Evolutionary conservation across 1,284 basidiomycete genomes (phyloP), one percentile per base, ranked within the genome.

Genomic region (Ganoderma resinaceum): DNA sequence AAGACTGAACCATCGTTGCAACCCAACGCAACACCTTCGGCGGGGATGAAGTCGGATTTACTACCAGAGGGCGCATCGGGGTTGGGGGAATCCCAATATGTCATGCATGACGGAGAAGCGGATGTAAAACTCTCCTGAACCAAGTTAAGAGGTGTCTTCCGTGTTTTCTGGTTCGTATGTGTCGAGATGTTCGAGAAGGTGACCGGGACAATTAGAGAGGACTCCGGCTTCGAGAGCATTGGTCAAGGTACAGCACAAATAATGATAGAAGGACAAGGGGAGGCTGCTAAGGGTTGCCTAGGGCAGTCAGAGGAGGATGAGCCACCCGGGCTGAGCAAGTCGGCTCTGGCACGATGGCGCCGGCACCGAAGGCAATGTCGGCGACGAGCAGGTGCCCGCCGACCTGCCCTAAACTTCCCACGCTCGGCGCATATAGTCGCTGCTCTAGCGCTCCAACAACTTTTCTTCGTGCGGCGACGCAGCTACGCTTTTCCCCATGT

Each of bases 401-500:
- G 43, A 59, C 77, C 76, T 78, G 75, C 77, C 77, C 76, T 82
- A 78, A 75, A 65, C 26, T 76, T 78, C 78, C 58, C 79, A 78
- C 77, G 75, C 40, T 11, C 0, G 9, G 7, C 9, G 3, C 38
- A 49, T 70, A 69, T 72, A 76, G 72, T 66, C 2, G 7, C 3
- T 11, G 7, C 55, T 3, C 14, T 2, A 20, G 11, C 0, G 43
- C 38, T 31, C 11, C 4, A 7, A 2, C 37, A n/a, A 26, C 61
- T 75, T 72, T 74, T 76, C 79, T 82, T 85, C 64, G 91, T 94
- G 92, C 92, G 92, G 92, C 92, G 83, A 84, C 92, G 88, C 90
- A 87, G 87, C 87, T 86, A 85, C 83, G 75, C 78, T 79, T 83
- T 82, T 90, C 89, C 92, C 91, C 86, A 86, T 91, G 92, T 94